Conservation (phyloP, 805 yeast species). For the Kazachstania taianensis region DNA sequence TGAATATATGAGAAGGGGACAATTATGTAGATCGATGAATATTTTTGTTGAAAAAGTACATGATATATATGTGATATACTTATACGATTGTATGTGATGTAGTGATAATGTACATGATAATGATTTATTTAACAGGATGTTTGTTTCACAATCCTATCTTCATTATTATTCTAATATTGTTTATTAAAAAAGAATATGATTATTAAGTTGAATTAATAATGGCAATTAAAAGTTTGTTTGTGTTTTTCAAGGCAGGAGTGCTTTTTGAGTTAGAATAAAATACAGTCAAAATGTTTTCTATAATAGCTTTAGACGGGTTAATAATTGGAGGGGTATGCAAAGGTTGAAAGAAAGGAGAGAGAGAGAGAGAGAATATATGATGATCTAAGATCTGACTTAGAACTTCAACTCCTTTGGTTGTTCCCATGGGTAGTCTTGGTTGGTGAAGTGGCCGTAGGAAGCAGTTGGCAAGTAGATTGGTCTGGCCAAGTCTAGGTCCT, state of each 20-base stretch:
- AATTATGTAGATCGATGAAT: too few relatives aligned
- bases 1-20: too few relatives aligned
- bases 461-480: slow-evolving; percentile 99
- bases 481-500: slow-evolving; percentile 93
- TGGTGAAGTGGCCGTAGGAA: slow-evolving; percentile 98
- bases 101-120: neutral
- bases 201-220: slow-evolving; percentile 7
- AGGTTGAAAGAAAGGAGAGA: neutral
- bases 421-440: slow-evolving; percentile 99
- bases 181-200: slow-evolving; percentile 3
- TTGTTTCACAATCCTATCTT: too few relatives aligned
- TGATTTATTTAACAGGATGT: neutral
- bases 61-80: neutral
- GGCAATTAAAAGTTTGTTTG: neutral
- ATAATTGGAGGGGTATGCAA: too few relatives aligned
- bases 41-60: slow-evolving; percentile 1
- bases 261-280: neutral
- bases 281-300: neutral
- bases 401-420: slow-evolving; percentile 72
- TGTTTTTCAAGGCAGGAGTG: too few relatives aligned
- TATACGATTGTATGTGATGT: neutral
- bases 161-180: too few relatives aligned
- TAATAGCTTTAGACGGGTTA: too few relatives aligned
- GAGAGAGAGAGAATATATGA: neutral
- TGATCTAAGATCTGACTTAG: slow-evolving; percentile 30